phyloP scores from a whole-genome alignment of 1,139 yeast species.

The Saccharomycopsis hybrid region DNA sequence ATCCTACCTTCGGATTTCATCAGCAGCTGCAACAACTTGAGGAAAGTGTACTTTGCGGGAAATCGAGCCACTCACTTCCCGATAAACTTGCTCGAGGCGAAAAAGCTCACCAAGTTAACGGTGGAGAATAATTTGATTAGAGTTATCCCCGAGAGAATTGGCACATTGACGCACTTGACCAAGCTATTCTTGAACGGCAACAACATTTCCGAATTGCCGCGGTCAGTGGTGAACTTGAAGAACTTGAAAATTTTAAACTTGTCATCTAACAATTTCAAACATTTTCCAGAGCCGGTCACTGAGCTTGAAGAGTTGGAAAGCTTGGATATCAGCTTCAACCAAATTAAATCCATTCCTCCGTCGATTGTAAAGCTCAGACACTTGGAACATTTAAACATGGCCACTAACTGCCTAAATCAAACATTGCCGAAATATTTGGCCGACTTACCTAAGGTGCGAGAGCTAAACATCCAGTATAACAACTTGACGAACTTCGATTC shows the following conservation, averaged over 20 bases:
- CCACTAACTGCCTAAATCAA: slow-evolving; percentile 64
- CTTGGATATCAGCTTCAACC: slow-evolving; percentile 79
- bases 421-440: slow-evolving; percentile 49
- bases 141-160: slow-evolving; percentile 50
- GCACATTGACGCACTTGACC: slow-evolving; percentile 45
- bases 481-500: slow-evolving; percentile 58
- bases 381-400: slow-evolving; percentile 63
- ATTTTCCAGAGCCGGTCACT: slow-evolving; percentile 66
- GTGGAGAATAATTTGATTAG: slow-evolving; percentile 73
- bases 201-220: slow-evolving; percentile 61
- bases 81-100: slow-evolving; percentile 61
- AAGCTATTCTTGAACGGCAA: slow-evolving; percentile 64
- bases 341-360: slow-evolving; percentile 54
- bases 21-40: slow-evolving; percentile 70
- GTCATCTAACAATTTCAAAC: slow-evolving; percentile 70
- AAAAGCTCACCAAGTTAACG: slow-evolving; percentile 61
- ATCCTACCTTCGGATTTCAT: slow-evolving; percentile 79
- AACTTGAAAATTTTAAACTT: slow-evolving; percentile 59
- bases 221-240: slow-evolving; percentile 47
- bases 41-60: slow-evolving; percentile 59
- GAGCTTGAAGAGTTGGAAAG: slow-evolving; percentile 53
- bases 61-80: slow-evolving; percentile 78
- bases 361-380: slow-evolving; percentile 52
- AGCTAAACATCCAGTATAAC: slow-evolving; percentile 77
- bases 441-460: slow-evolving; percentile 49